Evolutionary conservation across 148 eudicot species (phyloP).

Genomic region (Vaccinium corymbosum): DNA sequence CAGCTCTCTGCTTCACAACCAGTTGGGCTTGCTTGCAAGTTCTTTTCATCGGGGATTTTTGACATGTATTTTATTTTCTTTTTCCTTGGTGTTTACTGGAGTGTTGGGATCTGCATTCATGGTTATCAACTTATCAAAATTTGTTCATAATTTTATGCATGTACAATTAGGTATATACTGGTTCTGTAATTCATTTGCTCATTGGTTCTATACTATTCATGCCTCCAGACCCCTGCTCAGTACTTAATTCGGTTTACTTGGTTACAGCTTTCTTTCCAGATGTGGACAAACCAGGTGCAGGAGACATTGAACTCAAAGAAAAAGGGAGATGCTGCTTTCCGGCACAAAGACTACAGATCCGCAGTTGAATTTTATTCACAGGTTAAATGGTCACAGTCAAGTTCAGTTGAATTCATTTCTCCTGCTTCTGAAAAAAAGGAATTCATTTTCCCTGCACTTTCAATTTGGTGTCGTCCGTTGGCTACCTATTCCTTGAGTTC

Average conservation of each 20-base stretch:
- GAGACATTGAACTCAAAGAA: slow-evolving; percentile 88
- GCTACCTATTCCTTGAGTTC: not conserved
- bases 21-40: not conserved
- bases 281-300: slow-evolving; percentile 99
- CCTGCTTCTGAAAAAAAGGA: not conserved
- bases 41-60: not conserved
- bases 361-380: slow-evolving; percentile 79
- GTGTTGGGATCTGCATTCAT: not conserved
- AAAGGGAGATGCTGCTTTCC: slow-evolving; percentile 86
- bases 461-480: not conserved
- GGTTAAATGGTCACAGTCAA: slow-evolving; percentile 34
- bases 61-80: not conserved
- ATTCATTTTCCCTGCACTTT: not conserved
- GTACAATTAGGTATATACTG: not conserved
- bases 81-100: not conserved
- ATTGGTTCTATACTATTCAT: not conserved
- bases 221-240: not conserved
- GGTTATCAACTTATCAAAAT: not conserved
- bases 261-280: slow-evolving; percentile 89
- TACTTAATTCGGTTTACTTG: slow-evolving; percentile 11
- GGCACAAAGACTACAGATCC: slow-evolving; percentile 68
- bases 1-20: not conserved
- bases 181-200: not conserved
- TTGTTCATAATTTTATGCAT: not conserved
- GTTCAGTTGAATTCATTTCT: not conserved